Evolutionary conservation across 2,329 filamentous ascomycete genomes (phyloP).

Genomic region (Pseudogymnoascus sp.): DNA sequence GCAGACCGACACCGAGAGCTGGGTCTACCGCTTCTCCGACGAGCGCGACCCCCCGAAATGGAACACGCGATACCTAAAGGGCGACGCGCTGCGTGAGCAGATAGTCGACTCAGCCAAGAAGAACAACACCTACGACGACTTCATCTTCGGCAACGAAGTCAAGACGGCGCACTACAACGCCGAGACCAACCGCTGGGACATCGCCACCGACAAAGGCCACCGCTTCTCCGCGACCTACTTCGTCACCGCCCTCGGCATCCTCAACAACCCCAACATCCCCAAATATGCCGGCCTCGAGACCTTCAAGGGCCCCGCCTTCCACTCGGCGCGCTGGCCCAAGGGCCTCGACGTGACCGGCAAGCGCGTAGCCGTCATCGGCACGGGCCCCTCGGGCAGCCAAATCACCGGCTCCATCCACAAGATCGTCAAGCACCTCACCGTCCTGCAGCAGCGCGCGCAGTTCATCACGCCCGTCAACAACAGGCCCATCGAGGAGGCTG

Average conservation of each 20-base stretch:
- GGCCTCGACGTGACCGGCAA: slow-evolving; percentile 42
- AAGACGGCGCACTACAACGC: slow-evolving; percentile 11
- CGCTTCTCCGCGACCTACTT: slow-evolving; percentile 14
- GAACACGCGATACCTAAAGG: neutral
- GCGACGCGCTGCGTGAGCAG: neutral
- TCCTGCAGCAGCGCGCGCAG: slow-evolving; percentile 31
- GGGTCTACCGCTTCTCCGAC: slow-evolving; percentile 13
- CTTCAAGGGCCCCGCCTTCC: slow-evolving; percentile 42
- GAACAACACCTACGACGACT: slow-evolving; percentile 2
- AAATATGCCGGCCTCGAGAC: slow-evolving; percentile 35
- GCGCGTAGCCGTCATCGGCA: slow-evolving; percentile 48
- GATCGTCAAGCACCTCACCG: slow-evolving; percentile 29
- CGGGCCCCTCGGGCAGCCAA: slow-evolving; percentile 47
- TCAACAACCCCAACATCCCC: slow-evolving; percentile 16
- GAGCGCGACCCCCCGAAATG: neutral
- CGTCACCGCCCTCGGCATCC: slow-evolving; percentile 15
- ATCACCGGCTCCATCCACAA: slow-evolving; percentile 32
- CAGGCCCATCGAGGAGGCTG: slow-evolving; percentile 9
- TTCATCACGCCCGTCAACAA: slow-evolving; percentile 21
- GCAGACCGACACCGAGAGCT: slow-evolving; percentile 17
- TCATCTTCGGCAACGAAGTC: slow-evolving; percentile 13
- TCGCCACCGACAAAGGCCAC: slow-evolving; percentile 14
- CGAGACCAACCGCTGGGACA: slow-evolving; percentile 11
- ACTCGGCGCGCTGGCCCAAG: slow-evolving; percentile 47
- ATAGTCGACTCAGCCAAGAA: neutral